phyloP scores from a whole-genome alignment of 1,284 basidiomycete species.

The Cryptococcus sp. region DNA sequence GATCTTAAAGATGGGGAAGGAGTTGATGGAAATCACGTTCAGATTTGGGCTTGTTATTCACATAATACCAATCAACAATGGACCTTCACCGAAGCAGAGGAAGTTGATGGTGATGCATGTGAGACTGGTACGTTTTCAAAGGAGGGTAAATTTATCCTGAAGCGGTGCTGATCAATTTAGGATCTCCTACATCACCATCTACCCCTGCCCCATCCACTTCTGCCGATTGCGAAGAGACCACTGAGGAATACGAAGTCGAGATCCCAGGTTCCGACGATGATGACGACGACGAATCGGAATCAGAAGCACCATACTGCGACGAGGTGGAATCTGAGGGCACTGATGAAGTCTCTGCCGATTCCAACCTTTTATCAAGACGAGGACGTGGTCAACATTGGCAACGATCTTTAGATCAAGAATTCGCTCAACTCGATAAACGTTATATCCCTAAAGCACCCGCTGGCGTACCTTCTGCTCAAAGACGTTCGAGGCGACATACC shows the following conservation, averaged over 20 bases:
- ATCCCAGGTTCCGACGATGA: background rate
- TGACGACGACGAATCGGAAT: background rate
- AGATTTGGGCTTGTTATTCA: conserved; percentile 29
- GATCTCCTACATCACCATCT: conserved; percentile 5
- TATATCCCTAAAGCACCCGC: background rate
- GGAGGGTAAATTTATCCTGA: background rate
- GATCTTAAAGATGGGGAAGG: conserved; percentile 30
- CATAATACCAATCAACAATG: conserved; percentile 41
- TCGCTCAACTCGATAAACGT: background rate
- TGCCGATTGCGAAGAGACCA: background rate
- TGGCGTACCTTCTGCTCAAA: background rate
- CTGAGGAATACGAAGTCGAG: background rate
- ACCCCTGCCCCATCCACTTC: conserved; percentile 5
- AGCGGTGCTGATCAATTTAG: background rate
- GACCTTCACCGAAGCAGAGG: conserved; percentile 31
- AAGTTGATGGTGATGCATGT: conserved; percentile 12
- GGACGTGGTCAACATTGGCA: background rate
- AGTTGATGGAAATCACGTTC: conserved; percentile 19
- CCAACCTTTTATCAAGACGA: background rate
- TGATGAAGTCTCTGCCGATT: background rate
- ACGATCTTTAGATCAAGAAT: background rate
- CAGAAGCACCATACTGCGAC: conserved; percentile 2
- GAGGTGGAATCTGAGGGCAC: background rate
- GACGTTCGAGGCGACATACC: background rate
- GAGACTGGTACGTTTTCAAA: conserved; percentile 10